These are phyloP conservation scores for Rutstroemia sp. DNA, from an alignment of 2,329 filamentous ascomycete genomes.

Conservation along the genomic window DNA sequence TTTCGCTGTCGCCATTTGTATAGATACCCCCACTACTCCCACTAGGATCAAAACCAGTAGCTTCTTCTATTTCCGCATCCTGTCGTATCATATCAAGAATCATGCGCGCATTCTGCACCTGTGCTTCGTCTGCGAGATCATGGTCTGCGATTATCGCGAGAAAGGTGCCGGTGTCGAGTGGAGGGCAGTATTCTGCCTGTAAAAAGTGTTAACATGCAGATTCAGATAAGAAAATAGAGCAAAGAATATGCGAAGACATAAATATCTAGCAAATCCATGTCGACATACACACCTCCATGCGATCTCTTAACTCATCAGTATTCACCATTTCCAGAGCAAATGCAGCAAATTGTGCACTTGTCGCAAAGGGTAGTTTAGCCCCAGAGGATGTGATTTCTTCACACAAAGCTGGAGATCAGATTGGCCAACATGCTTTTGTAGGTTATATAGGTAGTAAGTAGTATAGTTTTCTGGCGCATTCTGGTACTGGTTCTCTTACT, in stretches of 20 bases:
- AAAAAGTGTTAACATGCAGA: not conserved
- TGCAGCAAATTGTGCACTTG: not conserved
- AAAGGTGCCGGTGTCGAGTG: conserved; percentile 46
- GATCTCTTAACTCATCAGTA: conserved; percentile 1
- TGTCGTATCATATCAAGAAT: conserved; percentile 59
- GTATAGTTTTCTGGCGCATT: too few relatives aligned
- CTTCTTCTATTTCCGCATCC: conserved; percentile 59
- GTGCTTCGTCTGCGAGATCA: conserved; percentile 47
- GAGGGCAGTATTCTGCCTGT: conserved; percentile 10
- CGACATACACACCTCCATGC: conserved; percentile 1
- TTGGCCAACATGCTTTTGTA: too few relatives aligned
- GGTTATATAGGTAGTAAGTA: too few relatives aligned
- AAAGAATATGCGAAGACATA: not conserved
- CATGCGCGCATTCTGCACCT: conserved; percentile 47
- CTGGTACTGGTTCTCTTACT: too few relatives aligned
- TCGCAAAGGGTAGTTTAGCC: too few relatives aligned
- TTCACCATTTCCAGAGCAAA: conserved; percentile 1
- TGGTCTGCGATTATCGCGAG: conserved; percentile 70
- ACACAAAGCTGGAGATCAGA: too few relatives aligned
- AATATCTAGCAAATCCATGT: not conserved
- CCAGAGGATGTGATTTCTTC: too few relatives aligned
- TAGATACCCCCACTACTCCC: conserved; percentile 48
- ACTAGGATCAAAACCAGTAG: conserved; percentile 70
- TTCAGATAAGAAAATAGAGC: not conserved
- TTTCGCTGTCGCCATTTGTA: not conserved